A percentile compares a stretch with the other conserved stretches of the same genome.
These are phyloP conservation scores for Hymenotorrendiella dingleyae DNA, from an alignment of 2,329 filamentous ascomycete genomes.

Conservation along the genomic window DNA sequence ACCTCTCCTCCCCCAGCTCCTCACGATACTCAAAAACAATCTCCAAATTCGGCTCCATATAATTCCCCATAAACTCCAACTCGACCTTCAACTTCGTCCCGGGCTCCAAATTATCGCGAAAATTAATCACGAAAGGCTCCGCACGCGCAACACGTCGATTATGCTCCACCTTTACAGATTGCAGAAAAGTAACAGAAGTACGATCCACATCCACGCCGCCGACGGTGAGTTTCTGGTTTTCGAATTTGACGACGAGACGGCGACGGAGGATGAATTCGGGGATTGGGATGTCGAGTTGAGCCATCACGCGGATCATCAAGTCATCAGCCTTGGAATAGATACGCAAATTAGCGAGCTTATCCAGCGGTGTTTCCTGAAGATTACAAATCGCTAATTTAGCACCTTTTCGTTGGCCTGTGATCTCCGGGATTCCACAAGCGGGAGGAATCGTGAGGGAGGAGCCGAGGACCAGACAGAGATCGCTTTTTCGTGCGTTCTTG, in stretches of 20 bases:
- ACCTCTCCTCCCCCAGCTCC: conserved; percentile 3
- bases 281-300: conserved; percentile 32
- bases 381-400: conserved; percentile 40
- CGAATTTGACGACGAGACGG: conserved; percentile 29
- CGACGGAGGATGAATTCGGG: conserved; percentile 35
- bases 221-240: conserved; percentile 26
- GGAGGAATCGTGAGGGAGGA: conserved; percentile 41
- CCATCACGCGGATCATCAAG: conserved; percentile 37
- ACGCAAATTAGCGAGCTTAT: conserved; percentile 31
- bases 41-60: conserved; percentile 38
- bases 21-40: conserved; percentile 18
- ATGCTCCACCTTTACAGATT: conserved; percentile 35
- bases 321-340: conserved; percentile 34
- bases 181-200: conserved; percentile 37
- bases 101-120: conserved; percentile 27
- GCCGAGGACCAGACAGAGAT: conserved; percentile 41
- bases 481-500: conserved; percentile 35
- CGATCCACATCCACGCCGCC: conserved; percentile 37
- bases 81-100: conserved; percentile 32
- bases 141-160: conserved; percentile 31
- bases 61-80: conserved; percentile 43
- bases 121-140: conserved; percentile 36
- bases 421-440: conserved; percentile 37
- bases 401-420: conserved; percentile 27
- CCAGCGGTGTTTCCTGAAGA: conserved; percentile 39